Base-by-base conservation (phyloP, 345 rosid species). In the Citrus sp. region DNA sequence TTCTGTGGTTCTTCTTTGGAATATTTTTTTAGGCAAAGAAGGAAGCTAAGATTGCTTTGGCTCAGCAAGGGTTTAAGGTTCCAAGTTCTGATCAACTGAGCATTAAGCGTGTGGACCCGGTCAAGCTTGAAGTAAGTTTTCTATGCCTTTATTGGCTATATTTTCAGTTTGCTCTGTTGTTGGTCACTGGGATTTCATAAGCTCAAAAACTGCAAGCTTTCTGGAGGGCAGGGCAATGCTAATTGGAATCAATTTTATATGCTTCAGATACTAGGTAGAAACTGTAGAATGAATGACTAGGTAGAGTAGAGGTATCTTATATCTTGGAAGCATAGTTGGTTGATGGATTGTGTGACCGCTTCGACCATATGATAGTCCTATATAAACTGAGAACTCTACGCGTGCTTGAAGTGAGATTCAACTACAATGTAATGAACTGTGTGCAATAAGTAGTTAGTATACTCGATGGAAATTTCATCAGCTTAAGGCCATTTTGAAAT, bases 41-140 rank as follows among this genome's bases (percentile, higher is more conserved):
- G 82, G 97, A 85, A 16, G 92, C 97, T 10, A 89, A 84, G 76
- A 19, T 64, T 80, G 93, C 91, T 73, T 81, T 96, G 88, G 82
- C 88, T 81, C 84, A 77, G 84, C 98, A 94, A 82, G 99, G 99
- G 66, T 81, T 92, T 77, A 96, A 92, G 87, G 78, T 91, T 83
- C 93, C 93, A 22, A 85, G 83, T 82, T 83, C 94, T 74, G 98
- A 92, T 78, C 93, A 91, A 84, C 84, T 95, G 72, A 89, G 91
- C 73, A 56, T 76, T 68, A 96, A 90, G 87, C 94, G 92, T n/a
- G 88, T 94, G 78, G 94, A 96, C 86, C 98, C 98, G 72, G 79
- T 93, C 56, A 87, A 83, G 79, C 95, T 96, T 85, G 99, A 93
- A 84, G 99, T 93, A 92, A 86, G 94, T 68, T 42, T 42, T 80